Evolutionary conservation across 805 yeast genomes (phyloP), one percentile per base, ranked within the genome.

Genomic region (Kodamaea restingae): DNA sequence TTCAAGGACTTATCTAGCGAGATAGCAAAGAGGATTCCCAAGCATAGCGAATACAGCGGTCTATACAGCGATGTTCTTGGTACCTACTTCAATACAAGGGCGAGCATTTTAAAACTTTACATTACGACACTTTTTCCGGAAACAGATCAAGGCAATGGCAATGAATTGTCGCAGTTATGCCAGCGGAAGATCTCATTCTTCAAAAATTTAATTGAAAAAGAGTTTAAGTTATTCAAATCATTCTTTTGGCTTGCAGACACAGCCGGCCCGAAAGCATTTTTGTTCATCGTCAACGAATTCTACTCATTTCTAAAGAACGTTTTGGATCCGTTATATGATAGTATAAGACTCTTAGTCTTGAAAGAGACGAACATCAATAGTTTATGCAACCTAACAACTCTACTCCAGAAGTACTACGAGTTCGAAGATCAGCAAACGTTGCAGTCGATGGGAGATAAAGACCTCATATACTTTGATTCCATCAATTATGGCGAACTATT

Each of bases 311-410:
- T 84, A 43, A 75, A 73, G 33, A 71, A 69, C 17, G 50, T 88
- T 3, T 67, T 86, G 22, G 96, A 88, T 26, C 93, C 96, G 0
- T 61, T 90, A 18, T 84, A 88, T 51, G 91, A 85, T 46, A 59
- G 70, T 2, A 56, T 87, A 25, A 71, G 96, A 46, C 75, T 79
- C 41, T 69, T 73, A 35, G 76, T 88, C 1, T 67, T 88, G 30
- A 75, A 82, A 42, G 97, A 90, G 55, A 66, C 73, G 10, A 80
- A 79, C 46, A 80, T 91, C 18, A 67, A 72, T 17, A 70, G 70
- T 8, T 62, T 93, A 17, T 86, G 96, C 60, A 95, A 88, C 51
- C 64, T 88, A 31, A 78, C 88, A 2, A 73, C 84, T 1, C 60
- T 87, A 24, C 62, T 88, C 20, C 84, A 80, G 41, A 78, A 78